phyloP scores from a whole-genome alignment of 2,329 filamentous ascomycete species.

The Xylaria sp. region DNA sequence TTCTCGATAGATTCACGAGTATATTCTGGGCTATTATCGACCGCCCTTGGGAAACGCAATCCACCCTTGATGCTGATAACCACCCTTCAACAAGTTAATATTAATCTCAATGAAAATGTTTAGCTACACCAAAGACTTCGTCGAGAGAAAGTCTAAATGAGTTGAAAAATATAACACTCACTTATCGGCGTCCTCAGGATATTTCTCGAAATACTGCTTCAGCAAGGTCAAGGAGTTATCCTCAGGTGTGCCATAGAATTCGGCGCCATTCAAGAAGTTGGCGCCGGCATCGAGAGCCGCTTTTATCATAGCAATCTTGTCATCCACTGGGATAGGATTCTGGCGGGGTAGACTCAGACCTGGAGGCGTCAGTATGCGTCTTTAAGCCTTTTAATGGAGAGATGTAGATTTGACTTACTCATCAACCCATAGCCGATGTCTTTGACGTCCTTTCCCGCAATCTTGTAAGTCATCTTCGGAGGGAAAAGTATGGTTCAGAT shows the following conservation, averaged over 20 bases:
- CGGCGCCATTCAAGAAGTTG: slow-evolving; percentile 61
- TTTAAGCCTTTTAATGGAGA: neutral
- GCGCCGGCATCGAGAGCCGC: slow-evolving; percentile 52
- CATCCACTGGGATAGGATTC: slow-evolving; percentile 44
- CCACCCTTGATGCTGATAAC: slow-evolving; percentile 61
- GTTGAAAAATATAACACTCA: neutral
- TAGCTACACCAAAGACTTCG: neutral
- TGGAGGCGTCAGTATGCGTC: neutral
- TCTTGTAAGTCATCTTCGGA: slow-evolving; percentile 33
- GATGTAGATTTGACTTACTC: slow-evolving; percentile 18
- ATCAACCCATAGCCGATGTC: slow-evolving; percentile 50
- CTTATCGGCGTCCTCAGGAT: slow-evolving; percentile 64
- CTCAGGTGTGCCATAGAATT: slow-evolving; percentile 62
- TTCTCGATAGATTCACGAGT: slow-evolving; percentile 62
- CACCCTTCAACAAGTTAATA: slow-evolving; percentile 22
- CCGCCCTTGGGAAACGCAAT: slow-evolving; percentile 43
- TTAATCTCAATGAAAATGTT: neutral
- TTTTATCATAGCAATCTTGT: slow-evolving; percentile 58
- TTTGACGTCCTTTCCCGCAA: slow-evolving; percentile 35
- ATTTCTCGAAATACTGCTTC: slow-evolving; percentile 62
- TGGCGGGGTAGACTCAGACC: slow-evolving; percentile 60
- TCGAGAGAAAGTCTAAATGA: no score
- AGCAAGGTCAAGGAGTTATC: slow-evolving; percentile 62
- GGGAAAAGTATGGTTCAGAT: neutral
- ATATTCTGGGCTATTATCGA: slow-evolving; percentile 54